phyloP scores from a whole-genome alignment of 768 basidiomycete species.

The Kwoniella dendrophila region DNA sequence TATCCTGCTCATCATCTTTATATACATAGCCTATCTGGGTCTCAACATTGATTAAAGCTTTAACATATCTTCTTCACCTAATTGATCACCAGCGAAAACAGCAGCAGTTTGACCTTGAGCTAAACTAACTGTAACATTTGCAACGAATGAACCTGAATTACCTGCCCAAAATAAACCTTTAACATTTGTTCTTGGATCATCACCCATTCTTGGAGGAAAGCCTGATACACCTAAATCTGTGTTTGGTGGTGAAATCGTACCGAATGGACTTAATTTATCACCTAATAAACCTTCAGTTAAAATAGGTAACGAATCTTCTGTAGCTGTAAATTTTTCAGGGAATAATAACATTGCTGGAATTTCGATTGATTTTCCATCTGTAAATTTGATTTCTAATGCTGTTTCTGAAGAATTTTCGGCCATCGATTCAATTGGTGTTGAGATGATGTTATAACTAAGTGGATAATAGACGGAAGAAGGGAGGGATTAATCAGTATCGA shows the following conservation, averaged over 20 bases:
- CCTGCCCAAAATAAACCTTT: slow-evolving; percentile 40
- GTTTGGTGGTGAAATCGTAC: slow-evolving; percentile 9
- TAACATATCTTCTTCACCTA: slow-evolving; percentile 33
- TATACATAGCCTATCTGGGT: background rate
- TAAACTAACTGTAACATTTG: slow-evolving; percentile 31
- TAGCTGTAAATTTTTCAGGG: slow-evolving; percentile 18
- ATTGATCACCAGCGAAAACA: slow-evolving; percentile 21
- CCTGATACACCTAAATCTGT: background rate
- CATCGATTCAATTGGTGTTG: slow-evolving; percentile 19
- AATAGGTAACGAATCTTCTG: slow-evolving; percentile 13
- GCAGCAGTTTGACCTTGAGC: slow-evolving; percentile 35
- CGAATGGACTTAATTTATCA: slow-evolving; percentile 1
- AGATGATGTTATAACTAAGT: slow-evolving; percentile 34
- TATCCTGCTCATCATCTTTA: background rate
- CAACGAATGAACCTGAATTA: slow-evolving; percentile 29
- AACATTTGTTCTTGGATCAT: slow-evolving; percentile 30
- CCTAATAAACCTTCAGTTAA: slow-evolving; percentile 8
- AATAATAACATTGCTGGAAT: slow-evolving; percentile 31
- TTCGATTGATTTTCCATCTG: slow-evolving; percentile 5
- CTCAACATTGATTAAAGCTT: background rate
- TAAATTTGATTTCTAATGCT: slow-evolving; percentile 20
- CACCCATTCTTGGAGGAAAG: slow-evolving; percentile 31
- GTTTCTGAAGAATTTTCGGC: background rate
- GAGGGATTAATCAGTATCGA: no score
- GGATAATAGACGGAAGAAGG: no score